phyloP scores from a whole-genome alignment of 148 eudicot species.

The Cornus suecica region DNA sequence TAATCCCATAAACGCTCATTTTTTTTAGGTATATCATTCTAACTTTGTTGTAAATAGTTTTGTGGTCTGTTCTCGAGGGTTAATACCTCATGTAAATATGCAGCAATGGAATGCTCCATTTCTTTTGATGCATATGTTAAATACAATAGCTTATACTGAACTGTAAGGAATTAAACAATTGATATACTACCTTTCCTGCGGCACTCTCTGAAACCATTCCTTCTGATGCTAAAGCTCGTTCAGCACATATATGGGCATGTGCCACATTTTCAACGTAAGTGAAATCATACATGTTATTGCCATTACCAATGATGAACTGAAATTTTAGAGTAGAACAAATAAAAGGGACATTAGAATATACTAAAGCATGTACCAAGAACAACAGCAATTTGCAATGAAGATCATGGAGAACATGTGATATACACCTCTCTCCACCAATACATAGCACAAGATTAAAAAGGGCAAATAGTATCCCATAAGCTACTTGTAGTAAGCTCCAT shows the following conservation, averaged over 20 bases:
- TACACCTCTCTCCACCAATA: not conserved
- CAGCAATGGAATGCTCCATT: not conserved
- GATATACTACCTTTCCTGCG: slow-evolving; percentile 77
- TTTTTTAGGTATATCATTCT: too few relatives aligned
- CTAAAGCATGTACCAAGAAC: not conserved
- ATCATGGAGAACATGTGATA: not conserved
- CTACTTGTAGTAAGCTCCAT: not conserved
- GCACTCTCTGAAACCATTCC: slow-evolving; percentile 73
- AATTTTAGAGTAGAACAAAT: slow-evolving; percentile 1
- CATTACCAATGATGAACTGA: slow-evolving; percentile 90
- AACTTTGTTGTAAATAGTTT: too few relatives aligned
- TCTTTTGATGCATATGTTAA: not conserved
- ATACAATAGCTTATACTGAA: not conserved
- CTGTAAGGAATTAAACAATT: not conserved
- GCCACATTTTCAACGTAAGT: slow-evolving; percentile 98
- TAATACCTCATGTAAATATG: too few relatives aligned
- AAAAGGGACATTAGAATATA: not conserved
- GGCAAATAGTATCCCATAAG: not conserved
- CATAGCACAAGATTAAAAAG: not conserved
- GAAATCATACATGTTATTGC: slow-evolving; percentile 92
- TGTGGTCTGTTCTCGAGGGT: too few relatives aligned
- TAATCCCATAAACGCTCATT: too few relatives aligned
- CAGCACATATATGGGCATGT: slow-evolving; percentile 99
- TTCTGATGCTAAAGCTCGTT: slow-evolving; percentile 88
- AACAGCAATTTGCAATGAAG: slow-evolving; percentile 4